Percentiles rank a stretch among this genome's conserved stretches.
Evolutionary conservation across 139 green algal genomes (phyloP).

Genomic region (Chlamydomonas sphaeroides): DNA sequence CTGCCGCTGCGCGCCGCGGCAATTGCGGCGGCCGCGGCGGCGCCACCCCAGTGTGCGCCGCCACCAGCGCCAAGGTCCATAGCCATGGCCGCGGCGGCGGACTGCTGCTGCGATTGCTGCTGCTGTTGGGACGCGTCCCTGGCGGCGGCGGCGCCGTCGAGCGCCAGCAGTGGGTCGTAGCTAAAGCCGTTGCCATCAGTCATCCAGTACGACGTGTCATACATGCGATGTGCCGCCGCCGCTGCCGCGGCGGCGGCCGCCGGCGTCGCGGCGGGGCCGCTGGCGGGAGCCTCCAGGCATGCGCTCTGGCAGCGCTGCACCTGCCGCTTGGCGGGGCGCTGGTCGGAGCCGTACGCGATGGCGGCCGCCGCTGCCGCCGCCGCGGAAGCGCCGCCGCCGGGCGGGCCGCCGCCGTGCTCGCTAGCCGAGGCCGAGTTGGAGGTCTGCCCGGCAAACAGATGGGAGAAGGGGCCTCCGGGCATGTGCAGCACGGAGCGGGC

Average conservation of each 20-base stretch:
- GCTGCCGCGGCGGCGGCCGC: neutral
- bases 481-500: slow-evolving; percentile 3
- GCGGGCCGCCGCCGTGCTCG: neutral
- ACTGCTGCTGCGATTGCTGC: neutral
- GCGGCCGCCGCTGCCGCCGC: too few relatives aligned
- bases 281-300: neutral
- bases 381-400: too few relatives aligned
- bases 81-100: neutral
- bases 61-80: too few relatives aligned
- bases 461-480: neutral
- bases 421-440: slow-evolving; percentile 23
- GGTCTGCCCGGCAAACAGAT: neutral
- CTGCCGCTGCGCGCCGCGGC: too few relatives aligned
- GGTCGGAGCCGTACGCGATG: slow-evolving; percentile 25
- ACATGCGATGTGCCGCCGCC: neutral
- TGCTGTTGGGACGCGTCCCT: neutral
- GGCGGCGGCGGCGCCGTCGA: neutral
- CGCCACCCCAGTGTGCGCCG: too few relatives aligned
- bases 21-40: too few relatives aligned
- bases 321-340: slow-evolving; percentile 32
- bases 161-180: slow-evolving; percentile 1
- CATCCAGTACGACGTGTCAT: slow-evolving; percentile 34
- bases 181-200: slow-evolving; percentile 37
- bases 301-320: slow-evolving; percentile 33
- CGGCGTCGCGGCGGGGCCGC: too few relatives aligned